Conservation (phyloP, 176 grass and related monocot species). For the Sorghum bicolor region Sorghum_bicolor_NCBIv3 NC_012879.2:7212501-7213000, state of each 20-base stretch:
- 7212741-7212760: not conserved
- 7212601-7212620: not conserved
- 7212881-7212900: slow-evolving; percentile 7
- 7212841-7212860: not conserved
- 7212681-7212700: not conserved
- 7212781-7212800: not conserved
- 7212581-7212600: slow-evolving; percentile 3
- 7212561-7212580: not conserved
- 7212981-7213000: slow-evolving; percentile 8
- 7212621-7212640: not conserved
- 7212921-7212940: slow-evolving; percentile 19
- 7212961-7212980: slow-evolving; percentile 10
- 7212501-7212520: no score
- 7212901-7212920: not conserved
- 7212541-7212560: slow-evolving; percentile 13
- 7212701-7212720: slow-evolving; percentile 13
- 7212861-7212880: slow-evolving; percentile 5
- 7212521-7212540: not conserved
- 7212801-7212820: slow-evolving; percentile 1
- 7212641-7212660: slow-evolving; percentile 11
- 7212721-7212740: slow-evolving; percentile 11
- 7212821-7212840: slow-evolving; percentile 27
- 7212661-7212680: not conserved
- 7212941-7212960: slow-evolving; percentile 2
- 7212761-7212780: not conserved